A percentile compares a stretch with the other conserved stretches of the same genome.
Conservation (phyloP, 2,329 filamentous ascomycete genomes). For the Chrysosporium queenslandicum region DNA sequence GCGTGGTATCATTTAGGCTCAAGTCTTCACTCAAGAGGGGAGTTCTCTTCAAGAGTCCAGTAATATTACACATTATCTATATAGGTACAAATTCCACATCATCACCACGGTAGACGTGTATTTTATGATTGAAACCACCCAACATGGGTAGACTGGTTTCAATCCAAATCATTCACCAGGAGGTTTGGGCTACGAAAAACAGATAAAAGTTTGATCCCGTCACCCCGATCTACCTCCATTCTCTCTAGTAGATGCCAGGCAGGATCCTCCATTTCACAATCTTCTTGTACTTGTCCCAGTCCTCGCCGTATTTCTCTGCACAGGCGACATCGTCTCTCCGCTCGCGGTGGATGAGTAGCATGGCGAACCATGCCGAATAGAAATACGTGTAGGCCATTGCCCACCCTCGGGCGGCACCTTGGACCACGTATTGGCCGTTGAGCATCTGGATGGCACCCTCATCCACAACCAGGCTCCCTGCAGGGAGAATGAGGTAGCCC, state of each 20-base stretch:
- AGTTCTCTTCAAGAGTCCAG: too few relatives aligned
- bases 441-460: slow-evolving; percentile 2
- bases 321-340: slow-evolving; percentile 19
- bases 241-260: slow-evolving; percentile 15
- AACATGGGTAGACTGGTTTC: too few relatives aligned
- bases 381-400: slow-evolving; percentile 19
- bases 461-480: slow-evolving; percentile 3
- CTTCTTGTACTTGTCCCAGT: slow-evolving; percentile 17
- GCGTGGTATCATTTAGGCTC: too few relatives aligned
- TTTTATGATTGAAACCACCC: too few relatives aligned
- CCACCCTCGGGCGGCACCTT: slow-evolving; percentile 14
- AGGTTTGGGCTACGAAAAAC: too few relatives aligned
- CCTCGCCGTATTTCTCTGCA: slow-evolving; percentile 18
- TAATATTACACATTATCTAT: too few relatives aligned
- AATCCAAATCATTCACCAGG: neutral
- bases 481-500: slow-evolving; percentile 16
- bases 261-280: slow-evolving; percentile 17
- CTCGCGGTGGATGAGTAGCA: slow-evolving; percentile 20
- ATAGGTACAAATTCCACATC: too few relatives aligned
- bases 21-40: too few relatives aligned
- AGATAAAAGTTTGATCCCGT: neutral
- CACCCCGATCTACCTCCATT: too few relatives aligned
- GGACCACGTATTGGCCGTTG: slow-evolving; percentile 11
- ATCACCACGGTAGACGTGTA: too few relatives aligned
- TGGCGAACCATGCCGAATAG: slow-evolving; percentile 19